phyloP scores from a whole-genome alignment of 768 basidiomycete species.

The Tephrocybe sp. region DNA sequence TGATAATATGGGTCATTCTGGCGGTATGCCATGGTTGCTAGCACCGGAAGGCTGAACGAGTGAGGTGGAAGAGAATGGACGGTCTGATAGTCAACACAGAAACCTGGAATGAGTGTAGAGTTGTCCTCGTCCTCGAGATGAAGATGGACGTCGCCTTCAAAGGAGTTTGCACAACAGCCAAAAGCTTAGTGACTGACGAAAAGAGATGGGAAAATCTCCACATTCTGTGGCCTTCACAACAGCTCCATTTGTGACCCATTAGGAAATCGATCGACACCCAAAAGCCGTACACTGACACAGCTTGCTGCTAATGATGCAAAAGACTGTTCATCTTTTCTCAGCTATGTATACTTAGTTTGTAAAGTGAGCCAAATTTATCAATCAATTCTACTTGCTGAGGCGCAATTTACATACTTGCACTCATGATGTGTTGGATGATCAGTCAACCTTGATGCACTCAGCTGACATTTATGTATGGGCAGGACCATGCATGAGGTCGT shows the following conservation, averaged over 20 bases:
- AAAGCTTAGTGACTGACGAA: slow-evolving; percentile 4
- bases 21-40: slow-evolving; percentile 50
- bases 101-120: slow-evolving; percentile 12
- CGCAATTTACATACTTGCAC: too few species aligned
- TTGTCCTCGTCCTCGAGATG: slow-evolving; percentile 5
- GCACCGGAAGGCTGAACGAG: neutral
- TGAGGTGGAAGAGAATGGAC: slow-evolving; percentile 23
- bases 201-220: slow-evolving; percentile 10
- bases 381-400: too few species aligned
- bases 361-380: too few species aligned
- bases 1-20: slow-evolving; percentile 54
- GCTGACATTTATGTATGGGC: neutral
- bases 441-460: too few species aligned
- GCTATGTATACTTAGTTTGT: too few species aligned
- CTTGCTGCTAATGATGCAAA: too few species aligned
- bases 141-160: slow-evolving; percentile 2
- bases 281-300: too few species aligned
- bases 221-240: slow-evolving; percentile 7
- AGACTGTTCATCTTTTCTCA: too few species aligned
- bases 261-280: too few species aligned
- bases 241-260: slow-evolving; percentile 4
- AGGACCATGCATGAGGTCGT: slow-evolving; percentile 6
- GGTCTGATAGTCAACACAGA: slow-evolving; percentile 15
- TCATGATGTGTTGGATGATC: too few species aligned
- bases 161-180: neutral